phyloP scores from a whole-genome alignment of 116 monocot species.

The Cymodocea nodosa region DNA sequence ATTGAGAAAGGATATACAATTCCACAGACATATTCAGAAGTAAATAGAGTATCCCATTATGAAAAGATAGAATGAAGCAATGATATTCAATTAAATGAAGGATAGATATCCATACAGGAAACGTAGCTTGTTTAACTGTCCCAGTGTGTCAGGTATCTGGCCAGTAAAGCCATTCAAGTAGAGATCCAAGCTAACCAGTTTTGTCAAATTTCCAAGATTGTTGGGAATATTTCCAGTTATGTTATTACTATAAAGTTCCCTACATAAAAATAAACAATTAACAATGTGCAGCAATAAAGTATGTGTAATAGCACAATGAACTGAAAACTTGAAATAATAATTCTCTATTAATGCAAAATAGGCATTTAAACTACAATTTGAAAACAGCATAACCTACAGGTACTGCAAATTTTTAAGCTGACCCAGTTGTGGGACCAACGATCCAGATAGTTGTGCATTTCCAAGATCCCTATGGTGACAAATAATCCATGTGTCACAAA shows the following conservation, averaged over 20 bases:
- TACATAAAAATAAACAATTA: conserved; percentile 8
- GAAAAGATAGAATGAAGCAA: background rate
- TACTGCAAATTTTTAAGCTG: conserved; percentile 69
- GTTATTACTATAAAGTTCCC: conserved; percentile 61
- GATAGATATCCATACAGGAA: conserved; percentile 35
- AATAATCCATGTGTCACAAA: conserved; percentile 1
- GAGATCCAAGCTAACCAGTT: conserved; percentile 56
- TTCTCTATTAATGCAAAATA: too few relatives aligned
- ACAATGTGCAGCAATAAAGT: background rate
- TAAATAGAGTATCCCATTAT: too few relatives aligned
- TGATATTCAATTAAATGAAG: background rate
- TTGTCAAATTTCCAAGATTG: conserved; percentile 47
- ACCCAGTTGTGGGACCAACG: conserved; percentile 81
- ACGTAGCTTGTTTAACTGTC: conserved; percentile 36
- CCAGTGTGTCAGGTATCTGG: conserved; percentile 41
- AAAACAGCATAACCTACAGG: conserved; percentile 13
- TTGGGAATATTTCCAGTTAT: conserved; percentile 42
- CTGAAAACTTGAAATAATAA: too few relatives aligned
- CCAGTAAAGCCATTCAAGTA: conserved; percentile 46
- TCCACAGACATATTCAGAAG: too few relatives aligned
- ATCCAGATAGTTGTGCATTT: conserved; percentile 83
- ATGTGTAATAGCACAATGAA: background rate
- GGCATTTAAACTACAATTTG: background rate
- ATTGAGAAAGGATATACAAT: too few relatives aligned
- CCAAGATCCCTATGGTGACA: conserved; percentile 54